Percentiles rank a stretch among this genome's conserved stretches.
phyloP scores from a whole-genome alignment of 2,329 filamentous ascomycete species.

The Venturiaceae sp. region DNA sequence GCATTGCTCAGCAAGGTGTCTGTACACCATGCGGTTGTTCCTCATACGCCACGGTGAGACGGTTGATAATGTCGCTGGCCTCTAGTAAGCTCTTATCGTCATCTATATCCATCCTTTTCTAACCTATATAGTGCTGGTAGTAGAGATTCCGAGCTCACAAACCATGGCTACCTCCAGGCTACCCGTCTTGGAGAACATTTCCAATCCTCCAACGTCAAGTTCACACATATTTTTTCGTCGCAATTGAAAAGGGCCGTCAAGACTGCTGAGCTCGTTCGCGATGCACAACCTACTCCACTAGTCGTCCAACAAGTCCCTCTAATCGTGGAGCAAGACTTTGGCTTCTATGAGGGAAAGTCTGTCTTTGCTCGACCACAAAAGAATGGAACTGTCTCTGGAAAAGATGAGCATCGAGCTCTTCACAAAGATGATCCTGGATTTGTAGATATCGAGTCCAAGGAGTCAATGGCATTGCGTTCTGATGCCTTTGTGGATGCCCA shows the following conservation, averaged over 20 bases:
- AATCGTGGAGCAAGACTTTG: conserved; percentile 62
- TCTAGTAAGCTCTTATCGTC: conserved; percentile 47
- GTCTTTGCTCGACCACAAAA: conserved; percentile 33
- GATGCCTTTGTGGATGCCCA: conserved; percentile 51
- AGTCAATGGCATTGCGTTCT: conserved; percentile 40
- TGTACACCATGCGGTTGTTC: conserved; percentile 49
- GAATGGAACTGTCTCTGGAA: conserved; percentile 21
- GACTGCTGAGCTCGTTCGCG: conserved; percentile 58
- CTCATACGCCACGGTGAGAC: conserved; percentile 84
- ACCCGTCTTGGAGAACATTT: conserved; percentile 59
- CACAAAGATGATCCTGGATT: conserved; percentile 34
- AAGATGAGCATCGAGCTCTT: conserved; percentile 27
- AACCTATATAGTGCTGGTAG: conserved; percentile 56
- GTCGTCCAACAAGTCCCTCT: conserved; percentile 16
- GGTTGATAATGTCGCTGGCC: conserved; percentile 73
- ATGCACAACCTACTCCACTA: conserved; percentile 36
- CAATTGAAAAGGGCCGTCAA: conserved; percentile 63
- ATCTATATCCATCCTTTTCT: neutral
- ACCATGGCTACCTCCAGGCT: conserved; percentile 74
- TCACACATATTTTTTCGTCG: conserved; percentile 67
- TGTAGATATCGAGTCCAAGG: conserved; percentile 55
- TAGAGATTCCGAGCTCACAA: conserved; percentile 71
- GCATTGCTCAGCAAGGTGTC: neutral
- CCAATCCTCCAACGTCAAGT: conserved; percentile 51
- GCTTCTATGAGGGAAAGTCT: conserved; percentile 57